A percentile compares a stretch with the other conserved stretches of the same genome.
Evolutionary conservation across 2,329 filamentous ascomycete species (phyloP).

Genomic region (Pezicula radicicola): DNA sequence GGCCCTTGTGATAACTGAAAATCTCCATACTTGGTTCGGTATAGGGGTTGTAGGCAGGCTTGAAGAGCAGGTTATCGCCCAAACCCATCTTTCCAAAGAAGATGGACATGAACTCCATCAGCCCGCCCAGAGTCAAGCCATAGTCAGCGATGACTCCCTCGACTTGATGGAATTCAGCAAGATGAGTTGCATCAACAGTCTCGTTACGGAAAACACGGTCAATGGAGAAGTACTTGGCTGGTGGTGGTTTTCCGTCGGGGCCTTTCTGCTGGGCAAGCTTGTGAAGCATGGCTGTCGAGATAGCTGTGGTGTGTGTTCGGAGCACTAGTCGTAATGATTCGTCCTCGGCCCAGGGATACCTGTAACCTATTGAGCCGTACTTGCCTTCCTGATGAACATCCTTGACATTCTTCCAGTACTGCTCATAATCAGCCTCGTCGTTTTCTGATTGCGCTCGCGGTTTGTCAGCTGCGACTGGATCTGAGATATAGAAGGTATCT

Average conservation of each 20-base stretch:
- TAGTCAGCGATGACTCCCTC: constrained; percentile 99
- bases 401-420: constrained; percentile 86
- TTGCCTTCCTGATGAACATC: constrained; percentile 88
- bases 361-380: constrained; percentile 93
- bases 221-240: constrained; percentile 96
- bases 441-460: constrained; percentile 55
- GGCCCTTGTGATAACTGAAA: constrained; percentile 88
- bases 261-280: constrained; percentile 81
- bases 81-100: constrained; percentile 98
- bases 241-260: constrained; percentile 60
- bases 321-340: constrained; percentile 86
- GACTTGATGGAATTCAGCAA: constrained; percentile 98
- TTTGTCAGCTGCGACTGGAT: constrained; percentile 73
- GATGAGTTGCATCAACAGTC: constrained; percentile 91
- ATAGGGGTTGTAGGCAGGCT: constrained; percentile 94
- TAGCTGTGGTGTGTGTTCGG: constrained; percentile 92
- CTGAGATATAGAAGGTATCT: constrained; percentile 97
- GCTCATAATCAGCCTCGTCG: constrained; percentile 66
- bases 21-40: constrained; percentile 98
- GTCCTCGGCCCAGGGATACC: constrained; percentile 87
- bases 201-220: constrained; percentile 98
- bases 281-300: constrained; percentile 87
- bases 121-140: constrained; percentile 82
- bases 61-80: constrained; percentile 74
- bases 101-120: constrained; percentile 91